Base-by-base conservation (phyloP, 805 yeast genomes). In the Metschnikowia continentalis region DNA sequence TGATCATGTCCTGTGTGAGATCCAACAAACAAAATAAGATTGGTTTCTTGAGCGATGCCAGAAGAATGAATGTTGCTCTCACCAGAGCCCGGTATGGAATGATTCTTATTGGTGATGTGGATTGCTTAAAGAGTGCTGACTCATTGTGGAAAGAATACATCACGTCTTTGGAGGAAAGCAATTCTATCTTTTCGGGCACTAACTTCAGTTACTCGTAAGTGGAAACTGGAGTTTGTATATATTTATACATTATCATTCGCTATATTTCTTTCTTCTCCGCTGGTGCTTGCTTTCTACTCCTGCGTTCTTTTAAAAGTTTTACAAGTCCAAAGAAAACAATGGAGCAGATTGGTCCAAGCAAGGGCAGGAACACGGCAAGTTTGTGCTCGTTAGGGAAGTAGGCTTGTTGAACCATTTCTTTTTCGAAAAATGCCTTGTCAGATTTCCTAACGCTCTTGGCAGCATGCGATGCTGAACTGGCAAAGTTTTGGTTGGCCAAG, bases 371-470 rank as follows among this genome's bases (percentile, higher is more conserved):
- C 1, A 94, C 96, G 0, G 99, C 98, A 61, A 94, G 76, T 66
- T 89, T 91, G 64, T 92, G 99, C 66, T 92, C 97, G 56, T 88
- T 92, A 0, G 99, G 98, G 74, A 91, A 90, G 66, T 88, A 90
- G 50, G 86, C 89, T 64, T 92, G 97, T 61, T 90, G 96, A 30
- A 94, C 89, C 97, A 94, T 92, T 65, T 86, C 91, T 59, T 88
- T 88, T 59, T 92, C 96, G 66, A 92, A 92, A 61, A 92, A 92
- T 0, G 98, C 97, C 42, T 74, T 74, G 56, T 83, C 78, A 0
- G 97, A 86, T 42, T 76, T 69, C 13, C 70, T 61, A 40, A 83
- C 72, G 0, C 95, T 88, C n/a, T 64, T 59, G 13, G 84, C 77
- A 14, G 80, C 74, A 1, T 77, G 75, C 22, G 57, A 51, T 42